Base-by-base conservation (phyloP, 2,329 filamentous ascomycete genomes). In the Phyllosticta citribraziliensis region DNA sequence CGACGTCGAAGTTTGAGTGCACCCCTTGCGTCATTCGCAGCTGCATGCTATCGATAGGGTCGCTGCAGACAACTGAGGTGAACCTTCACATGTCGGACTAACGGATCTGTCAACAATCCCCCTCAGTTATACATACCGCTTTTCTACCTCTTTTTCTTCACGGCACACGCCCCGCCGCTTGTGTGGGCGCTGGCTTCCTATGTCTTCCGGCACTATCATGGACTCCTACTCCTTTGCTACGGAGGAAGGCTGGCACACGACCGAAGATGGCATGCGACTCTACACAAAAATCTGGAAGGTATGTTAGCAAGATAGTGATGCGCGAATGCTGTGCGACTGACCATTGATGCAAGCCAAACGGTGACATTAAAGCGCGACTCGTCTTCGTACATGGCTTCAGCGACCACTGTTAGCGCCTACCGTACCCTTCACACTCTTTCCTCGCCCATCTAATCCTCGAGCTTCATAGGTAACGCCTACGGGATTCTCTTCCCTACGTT, bases 361-460 rank as follows among this genome's bases (percentile, higher is more conserved):
- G 77, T 14, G 74, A 80, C 12, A 74, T 82, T 60, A 83, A 82
- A 68, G 91, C 91, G 40, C 88, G 88, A 66, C 73, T 96, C 56
- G 80, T 94, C 68, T 88, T 95, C 74, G 78, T 97, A 65, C 92
- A 97, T 76, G 92, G 92, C 68, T 97, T 92, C 80, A 91, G 85
- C 73, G 92, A 96, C 74, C 90, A 95, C 74, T 79, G 79, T 79
- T 71, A 64, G 71, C 64, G 51, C 25, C n/a, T 56, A 27, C 22
- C 19, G 17, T 14, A 47, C 35, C 19, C 40, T 55, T 25, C 12
- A n/a, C 22, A 10, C 10, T 20, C 50, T 12, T 58, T 27, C n/a
- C 14, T 25, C 25, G 25, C 22, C 22, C 24, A 25, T 14, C 19
- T 24, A 22, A 52, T 58, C 30, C 52, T 24, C 11, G 17, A 22